Evolutionary conservation across 2,329 filamentous ascomycete species (phyloP).

Genomic region (Nannizziopsis barbatae): DNA sequence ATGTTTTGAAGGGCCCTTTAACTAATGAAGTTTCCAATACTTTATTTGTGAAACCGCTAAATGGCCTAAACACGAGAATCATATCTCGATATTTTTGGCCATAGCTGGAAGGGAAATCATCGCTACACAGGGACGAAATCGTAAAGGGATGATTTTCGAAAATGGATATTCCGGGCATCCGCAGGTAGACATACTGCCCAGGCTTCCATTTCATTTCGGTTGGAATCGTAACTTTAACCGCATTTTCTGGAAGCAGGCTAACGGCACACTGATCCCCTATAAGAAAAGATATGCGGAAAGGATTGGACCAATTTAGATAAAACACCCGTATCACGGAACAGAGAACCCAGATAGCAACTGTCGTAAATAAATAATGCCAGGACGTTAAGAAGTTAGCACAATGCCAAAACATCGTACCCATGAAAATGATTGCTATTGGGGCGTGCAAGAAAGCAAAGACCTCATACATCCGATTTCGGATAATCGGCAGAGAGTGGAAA

Average conservation of each 20-base stretch:
- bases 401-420: conserved; percentile 89
- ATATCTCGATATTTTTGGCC: conserved; percentile 81
- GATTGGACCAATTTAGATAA: conserved; percentile 82
- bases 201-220: conserved; percentile 88
- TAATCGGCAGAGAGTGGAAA: conserved; percentile 66
- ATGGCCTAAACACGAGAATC: conserved; percentile 82
- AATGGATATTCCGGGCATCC: conserved; percentile 83
- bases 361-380: conserved; percentile 79
- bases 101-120: conserved; percentile 86
- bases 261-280: conserved; percentile 87
- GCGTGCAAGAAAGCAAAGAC: conserved; percentile 73
- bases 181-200: conserved; percentile 86
- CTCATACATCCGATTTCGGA: conserved; percentile 72
- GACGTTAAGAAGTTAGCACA: conserved; percentile 84
- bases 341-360: conserved; percentile 62
- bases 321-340: conserved; percentile 66
- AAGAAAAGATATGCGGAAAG: conserved; percentile 66
- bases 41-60: conserved; percentile 76
- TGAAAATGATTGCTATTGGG: conserved; percentile 66
- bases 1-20: conserved; percentile 82
- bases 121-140: conserved; percentile 80
- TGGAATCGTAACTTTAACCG: conserved; percentile 90
- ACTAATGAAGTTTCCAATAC: conserved; percentile 73
- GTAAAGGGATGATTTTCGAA: conserved; percentile 95
- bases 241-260: conserved; percentile 79